phyloP scores from a whole-genome alignment of 331 rosid species.

The Spiraea crenata region DNA sequence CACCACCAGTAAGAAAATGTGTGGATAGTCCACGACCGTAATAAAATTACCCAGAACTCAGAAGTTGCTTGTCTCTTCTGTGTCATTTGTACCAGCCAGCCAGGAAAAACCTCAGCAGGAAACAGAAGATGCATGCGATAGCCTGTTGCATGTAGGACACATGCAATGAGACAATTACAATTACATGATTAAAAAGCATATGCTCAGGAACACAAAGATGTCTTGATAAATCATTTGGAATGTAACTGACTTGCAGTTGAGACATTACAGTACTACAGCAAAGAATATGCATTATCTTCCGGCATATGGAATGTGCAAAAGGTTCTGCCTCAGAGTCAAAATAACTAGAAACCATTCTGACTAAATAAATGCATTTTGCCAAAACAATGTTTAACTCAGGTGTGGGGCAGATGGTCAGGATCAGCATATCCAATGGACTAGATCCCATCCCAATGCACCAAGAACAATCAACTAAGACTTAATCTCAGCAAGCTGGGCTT shows the following conservation, averaged over 20 bases:
- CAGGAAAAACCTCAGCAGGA: conserved; percentile 72
- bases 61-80: conserved; percentile 6
- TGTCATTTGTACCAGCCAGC: conserved; percentile 97
- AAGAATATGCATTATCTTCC: neutral
- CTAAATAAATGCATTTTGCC: neutral
- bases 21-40: conserved; percentile 4
- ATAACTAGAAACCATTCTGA: neutral
- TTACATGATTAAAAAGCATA: neutral
- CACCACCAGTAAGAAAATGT: conserved; percentile 8
- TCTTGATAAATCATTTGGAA: neutral
- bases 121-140: conserved; percentile 78
- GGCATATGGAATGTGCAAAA: neutral
- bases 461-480: neutral
- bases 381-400: neutral
- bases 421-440: neutral
- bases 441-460: neutral
- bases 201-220: neutral
- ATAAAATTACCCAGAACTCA: neutral
- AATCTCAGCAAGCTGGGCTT: neutral
- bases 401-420: neutral
- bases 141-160: conserved; percentile 46
- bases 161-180: neutral
- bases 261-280: neutral
- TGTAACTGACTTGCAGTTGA: neutral
- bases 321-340: neutral